phyloP scores from a whole-genome alignment of 2,329 filamentous ascomycete genomes.

The Raffaelea albimanens region DNA sequence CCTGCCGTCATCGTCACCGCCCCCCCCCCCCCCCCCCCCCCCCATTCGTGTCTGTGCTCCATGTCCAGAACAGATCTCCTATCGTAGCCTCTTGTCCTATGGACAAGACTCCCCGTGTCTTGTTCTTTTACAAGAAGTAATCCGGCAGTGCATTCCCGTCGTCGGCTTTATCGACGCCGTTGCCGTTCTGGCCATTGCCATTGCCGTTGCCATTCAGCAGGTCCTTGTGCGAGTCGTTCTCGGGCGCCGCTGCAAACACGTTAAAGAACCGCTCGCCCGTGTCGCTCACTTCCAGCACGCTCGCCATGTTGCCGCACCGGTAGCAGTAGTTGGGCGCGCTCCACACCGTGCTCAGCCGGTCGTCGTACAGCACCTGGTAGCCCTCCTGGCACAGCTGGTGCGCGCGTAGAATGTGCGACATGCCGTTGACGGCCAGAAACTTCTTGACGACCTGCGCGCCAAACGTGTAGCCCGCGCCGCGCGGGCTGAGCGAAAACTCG shows the following conservation, averaged over 20 bases:
- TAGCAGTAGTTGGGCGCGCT: conserved; percentile 96
- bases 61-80: too few relatives aligned
- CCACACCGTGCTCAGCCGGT: conserved; percentile 92
- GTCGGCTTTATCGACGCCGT: conserved; percentile 56
- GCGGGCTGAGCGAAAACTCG: conserved; percentile 88
- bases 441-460: conserved; percentile 97
- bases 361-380: conserved; percentile 93
- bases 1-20: too few relatives aligned
- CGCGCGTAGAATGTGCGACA: conserved; percentile 96
- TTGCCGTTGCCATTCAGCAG: conserved; percentile 45
- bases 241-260: conserved; percentile 91
- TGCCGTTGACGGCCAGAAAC: conserved; percentile 92
- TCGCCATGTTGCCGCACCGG: conserved; percentile 92
- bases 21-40: too few relatives aligned
- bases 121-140: conserved; percentile 38
- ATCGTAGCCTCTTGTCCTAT: too few relatives aligned
- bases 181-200: conserved; percentile 15
- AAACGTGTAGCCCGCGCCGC: conserved; percentile 94
- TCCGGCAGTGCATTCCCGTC: conserved; percentile 57
- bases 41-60: too few relatives aligned
- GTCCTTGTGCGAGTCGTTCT: conserved; percentile 88
- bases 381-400: conserved; percentile 98
- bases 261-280: conserved; percentile 93
- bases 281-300: conserved; percentile 91
- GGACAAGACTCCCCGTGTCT: too few relatives aligned